These are phyloP conservation scores for Trypanosoma platydactyli DNA, from an alignment of 208 protist species.

Conservation along the genomic window DNA sequence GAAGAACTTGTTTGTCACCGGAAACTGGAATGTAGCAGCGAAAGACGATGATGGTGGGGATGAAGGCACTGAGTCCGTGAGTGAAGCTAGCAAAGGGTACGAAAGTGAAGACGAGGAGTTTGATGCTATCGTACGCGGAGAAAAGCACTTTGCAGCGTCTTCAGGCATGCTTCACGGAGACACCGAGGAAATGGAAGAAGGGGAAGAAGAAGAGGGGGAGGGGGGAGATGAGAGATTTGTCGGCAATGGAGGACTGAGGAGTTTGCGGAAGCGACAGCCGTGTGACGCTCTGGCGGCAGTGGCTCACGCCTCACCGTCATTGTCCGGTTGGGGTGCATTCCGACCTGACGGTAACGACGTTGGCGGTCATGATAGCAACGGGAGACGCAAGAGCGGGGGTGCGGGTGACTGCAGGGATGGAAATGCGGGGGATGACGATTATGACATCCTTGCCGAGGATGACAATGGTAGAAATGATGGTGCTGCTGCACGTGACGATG, in stretches of 20 bases:
- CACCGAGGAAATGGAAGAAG: conserved; percentile 37
- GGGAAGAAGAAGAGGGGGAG: background rate
- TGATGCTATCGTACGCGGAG: conserved; percentile 64
- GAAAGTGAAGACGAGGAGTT: conserved; percentile 88
- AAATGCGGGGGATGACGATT: conserved; percentile 46
- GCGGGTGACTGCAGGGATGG: conserved; percentile 22
- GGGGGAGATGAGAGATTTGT: background rate
- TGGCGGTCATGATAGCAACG: background rate
- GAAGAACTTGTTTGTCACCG: conserved; percentile 96
- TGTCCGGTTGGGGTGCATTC: conserved; percentile 28
- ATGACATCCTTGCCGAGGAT: conserved; percentile 72
- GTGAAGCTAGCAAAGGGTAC: conserved; percentile 72
- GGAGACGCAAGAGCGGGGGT: background rate
- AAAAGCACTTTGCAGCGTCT: conserved; percentile 37
- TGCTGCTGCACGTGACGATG: conserved; percentile 29
- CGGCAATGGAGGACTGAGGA: background rate
- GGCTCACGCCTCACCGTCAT: conserved; percentile 8
- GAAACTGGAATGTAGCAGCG: conserved; percentile 77
- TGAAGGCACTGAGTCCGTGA: conserved; percentile 39
- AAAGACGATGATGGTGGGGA: conserved; percentile 42
- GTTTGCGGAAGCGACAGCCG: no score
- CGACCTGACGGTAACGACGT: background rate
- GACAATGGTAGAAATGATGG: conserved; percentile 11
- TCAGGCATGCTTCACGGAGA: conserved; percentile 26
- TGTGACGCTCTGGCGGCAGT: conserved; percentile 44